phyloP scores from a whole-genome alignment of 495 filamentous ascomycete species.

The Halenospora varia region DNA sequence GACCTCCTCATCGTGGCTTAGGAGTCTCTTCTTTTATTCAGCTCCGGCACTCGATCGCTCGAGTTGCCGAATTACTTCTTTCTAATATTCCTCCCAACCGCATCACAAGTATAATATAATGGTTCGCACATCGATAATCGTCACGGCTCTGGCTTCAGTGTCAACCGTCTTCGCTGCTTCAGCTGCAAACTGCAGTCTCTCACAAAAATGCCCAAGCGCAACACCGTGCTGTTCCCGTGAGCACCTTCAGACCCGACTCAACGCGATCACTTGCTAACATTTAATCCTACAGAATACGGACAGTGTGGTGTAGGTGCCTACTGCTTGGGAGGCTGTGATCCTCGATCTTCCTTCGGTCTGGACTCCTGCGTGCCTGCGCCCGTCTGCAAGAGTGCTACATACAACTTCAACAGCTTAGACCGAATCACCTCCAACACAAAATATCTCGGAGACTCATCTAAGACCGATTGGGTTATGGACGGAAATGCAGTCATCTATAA shows the following conservation, averaged over 20 bases:
- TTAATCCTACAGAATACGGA: conserved; percentile 67
- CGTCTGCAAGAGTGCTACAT: conserved; percentile 68
- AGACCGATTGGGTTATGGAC: conserved; percentile 82
- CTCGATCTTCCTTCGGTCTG: conserved; percentile 70
- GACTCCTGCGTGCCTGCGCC: conserved; percentile 86
- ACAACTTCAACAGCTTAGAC: conserved; percentile 67
- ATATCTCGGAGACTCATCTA: conserved; percentile 79
- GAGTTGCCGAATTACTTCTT: not conserved
- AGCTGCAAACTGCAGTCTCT: conserved; percentile 44
- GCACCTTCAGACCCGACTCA: conserved; percentile 35
- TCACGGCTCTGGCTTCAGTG: conserved; percentile 26
- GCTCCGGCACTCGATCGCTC: not conserved
- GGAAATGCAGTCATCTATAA: conserved; percentile 64
- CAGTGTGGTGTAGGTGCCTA: conserved; percentile 91
- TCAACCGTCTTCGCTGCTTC: conserved; percentile 26
- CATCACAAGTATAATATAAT: conserved; percentile 16
- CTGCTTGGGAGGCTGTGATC: conserved; percentile 95
- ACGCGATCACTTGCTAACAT: not conserved
- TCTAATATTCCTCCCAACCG: not conserved
- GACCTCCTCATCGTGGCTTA: not conserved
- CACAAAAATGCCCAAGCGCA: conserved; percentile 66
- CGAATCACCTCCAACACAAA: conserved; percentile 62
- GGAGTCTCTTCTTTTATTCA: not conserved
- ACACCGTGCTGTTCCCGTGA: conserved; percentile 91
- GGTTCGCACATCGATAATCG: conserved; percentile 22